These are phyloP conservation scores for Magnaporthiopsis poae DNA, from an alignment of 2,329 filamentous ascomycete genomes.

Conservation along the genomic window DNA sequence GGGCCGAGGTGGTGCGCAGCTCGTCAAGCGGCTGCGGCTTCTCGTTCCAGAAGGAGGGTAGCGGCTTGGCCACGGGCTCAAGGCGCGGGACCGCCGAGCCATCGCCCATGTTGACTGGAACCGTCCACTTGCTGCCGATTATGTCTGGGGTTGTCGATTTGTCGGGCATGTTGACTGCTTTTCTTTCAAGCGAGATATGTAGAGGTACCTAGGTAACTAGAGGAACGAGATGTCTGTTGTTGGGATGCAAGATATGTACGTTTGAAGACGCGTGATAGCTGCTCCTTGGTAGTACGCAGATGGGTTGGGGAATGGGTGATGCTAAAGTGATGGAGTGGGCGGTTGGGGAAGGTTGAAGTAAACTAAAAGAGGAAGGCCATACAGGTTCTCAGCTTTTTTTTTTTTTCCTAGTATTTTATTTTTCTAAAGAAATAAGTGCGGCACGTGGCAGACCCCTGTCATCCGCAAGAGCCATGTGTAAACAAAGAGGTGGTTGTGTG, in stretches of 20 bases:
- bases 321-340: background rate
- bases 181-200: background rate
- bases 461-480: background rate
- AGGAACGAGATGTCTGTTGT: background rate
- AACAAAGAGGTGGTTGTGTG: background rate
- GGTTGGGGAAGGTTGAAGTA: background rate
- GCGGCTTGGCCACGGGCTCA: conserved; percentile 18
- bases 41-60: conserved; percentile 30
- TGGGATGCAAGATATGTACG: background rate
- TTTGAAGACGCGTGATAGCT: background rate
- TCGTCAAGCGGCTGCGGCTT: conserved; percentile 28
- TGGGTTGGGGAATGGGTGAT: background rate
- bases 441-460: background rate
- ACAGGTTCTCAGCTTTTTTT: background rate
- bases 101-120: background rate
- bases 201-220: too few species aligned
- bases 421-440: background rate
- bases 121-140: too few species aligned
- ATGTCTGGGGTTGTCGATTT: too few species aligned
- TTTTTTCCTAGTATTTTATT: background rate
- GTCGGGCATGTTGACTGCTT: too few species aligned
- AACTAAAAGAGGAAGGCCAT: background rate
- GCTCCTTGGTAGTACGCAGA: background rate
- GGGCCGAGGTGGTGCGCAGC: conserved; percentile 25
- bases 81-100: background rate